A percentile compares a stretch with the other conserved stretches of the same genome.
Evolutionary conservation across 2,329 filamentous ascomycete species (phyloP).

Genomic region (Sordariomycetes sp.): DNA sequence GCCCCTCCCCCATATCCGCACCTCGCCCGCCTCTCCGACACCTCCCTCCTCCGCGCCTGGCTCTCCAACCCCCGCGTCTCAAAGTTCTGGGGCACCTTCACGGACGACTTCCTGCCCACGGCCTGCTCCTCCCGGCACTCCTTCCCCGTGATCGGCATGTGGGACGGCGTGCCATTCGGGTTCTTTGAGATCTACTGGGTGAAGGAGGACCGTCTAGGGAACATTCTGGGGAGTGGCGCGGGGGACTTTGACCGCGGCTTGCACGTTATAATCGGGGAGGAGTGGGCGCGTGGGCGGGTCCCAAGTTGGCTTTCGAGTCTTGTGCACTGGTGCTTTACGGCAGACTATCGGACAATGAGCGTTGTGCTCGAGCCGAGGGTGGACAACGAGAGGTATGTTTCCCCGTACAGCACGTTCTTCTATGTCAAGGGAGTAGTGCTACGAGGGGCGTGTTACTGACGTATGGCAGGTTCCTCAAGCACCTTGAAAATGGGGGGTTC

Average conservation of each 20-base stretch:
- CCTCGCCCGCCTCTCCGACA: slow-evolving; percentile 30
- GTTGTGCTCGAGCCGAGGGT: slow-evolving; percentile 81
- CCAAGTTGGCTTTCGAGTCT: slow-evolving; percentile 71
- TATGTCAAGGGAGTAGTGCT: neutral
- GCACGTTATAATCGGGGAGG: slow-evolving; percentile 81
- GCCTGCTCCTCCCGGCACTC: slow-evolving; percentile 58
- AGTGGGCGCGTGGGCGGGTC: slow-evolving; percentile 79
- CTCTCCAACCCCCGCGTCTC: slow-evolving; percentile 75
- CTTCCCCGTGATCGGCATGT: slow-evolving; percentile 85
- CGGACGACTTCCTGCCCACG: slow-evolving; percentile 51
- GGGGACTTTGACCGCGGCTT: slow-evolving; percentile 79
- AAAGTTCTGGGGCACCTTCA: slow-evolving; percentile 67
- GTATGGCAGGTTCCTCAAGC: slow-evolving; percentile 27
- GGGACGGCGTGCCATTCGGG: slow-evolving; percentile 90
- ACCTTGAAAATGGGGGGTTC: slow-evolving; percentile 65
- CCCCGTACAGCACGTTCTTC: no score
- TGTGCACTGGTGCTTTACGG: slow-evolving; percentile 72
- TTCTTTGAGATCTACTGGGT: slow-evolving; percentile 99
- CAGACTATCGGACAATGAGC: slow-evolving; percentile 68
- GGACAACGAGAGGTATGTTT: slow-evolving; percentile 70
- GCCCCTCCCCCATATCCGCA: slow-evolving; percentile 13
- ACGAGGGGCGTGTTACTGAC: neutral
- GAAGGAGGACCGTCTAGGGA: slow-evolving; percentile 74
- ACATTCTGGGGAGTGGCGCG: slow-evolving; percentile 49
- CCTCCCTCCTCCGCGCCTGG: slow-evolving; percentile 64